Evolutionary conservation across 345 rosid genomes (phyloP).

Genomic region (Bruguiera gymnorhiza): DNA sequence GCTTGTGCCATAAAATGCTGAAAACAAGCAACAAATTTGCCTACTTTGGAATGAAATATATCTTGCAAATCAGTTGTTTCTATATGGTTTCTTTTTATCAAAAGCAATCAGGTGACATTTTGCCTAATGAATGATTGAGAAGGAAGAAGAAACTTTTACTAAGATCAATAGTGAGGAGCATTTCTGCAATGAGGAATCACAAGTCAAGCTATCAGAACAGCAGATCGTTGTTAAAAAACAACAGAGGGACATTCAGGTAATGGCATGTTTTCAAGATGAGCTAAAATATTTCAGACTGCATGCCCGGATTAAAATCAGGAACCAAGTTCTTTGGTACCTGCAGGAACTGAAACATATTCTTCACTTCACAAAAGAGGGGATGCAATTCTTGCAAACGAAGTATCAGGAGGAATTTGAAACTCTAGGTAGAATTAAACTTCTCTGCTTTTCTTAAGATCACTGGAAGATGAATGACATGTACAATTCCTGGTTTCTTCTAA

Average conservation of each 20-base stretch:
- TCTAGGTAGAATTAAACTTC: conserved; percentile 25
- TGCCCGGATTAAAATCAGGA: not conserved
- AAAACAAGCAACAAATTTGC: not conserved
- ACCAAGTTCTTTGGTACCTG: conserved; percentile 2
- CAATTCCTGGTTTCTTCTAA: conserved; percentile 14
- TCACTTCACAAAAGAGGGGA: conserved; percentile 15
- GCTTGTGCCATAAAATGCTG: not conserved
- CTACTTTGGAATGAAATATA: not conserved
- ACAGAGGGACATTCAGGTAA: conserved; percentile 46
- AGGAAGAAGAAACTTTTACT: conserved; percentile 28
- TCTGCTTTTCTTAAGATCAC: conserved; percentile 10
- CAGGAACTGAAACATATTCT: conserved; percentile 27
- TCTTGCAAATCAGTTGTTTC: not conserved
- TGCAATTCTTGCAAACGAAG: conserved; percentile 23
- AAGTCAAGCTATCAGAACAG: conserved; percentile 12
- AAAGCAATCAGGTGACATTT: not conserved
- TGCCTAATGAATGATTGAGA: conserved; percentile 18
- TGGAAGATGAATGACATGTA: conserved; percentile 18
- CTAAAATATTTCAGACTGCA: not conserved
- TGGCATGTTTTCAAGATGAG: not conserved
- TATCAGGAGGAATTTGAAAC: conserved; percentile 26
- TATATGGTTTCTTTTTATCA: not conserved
- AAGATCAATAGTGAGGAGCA: not conserved
- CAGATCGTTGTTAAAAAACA: conserved; percentile 23
- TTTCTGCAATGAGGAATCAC: conserved; percentile 9